Evolutionary conservation across 192 early-diverging fungal genomes (phyloP), one percentile per base, ranked within the genome.

Genomic region (Coemansia sp.): DNA sequence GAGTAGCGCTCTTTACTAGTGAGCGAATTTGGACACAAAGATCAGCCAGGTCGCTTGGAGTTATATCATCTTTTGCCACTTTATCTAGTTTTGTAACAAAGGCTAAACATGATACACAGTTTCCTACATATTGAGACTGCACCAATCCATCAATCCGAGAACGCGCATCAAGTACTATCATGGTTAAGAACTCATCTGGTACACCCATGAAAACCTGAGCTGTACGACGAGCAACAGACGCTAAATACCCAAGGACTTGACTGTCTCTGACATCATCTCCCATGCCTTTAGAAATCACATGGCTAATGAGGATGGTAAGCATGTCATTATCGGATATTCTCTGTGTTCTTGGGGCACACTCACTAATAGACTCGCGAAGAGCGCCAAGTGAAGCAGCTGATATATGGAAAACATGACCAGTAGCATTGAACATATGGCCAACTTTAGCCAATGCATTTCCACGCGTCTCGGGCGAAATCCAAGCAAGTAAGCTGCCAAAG

Each of bases 271-370:
- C 22, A 27, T 22, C 12, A 19, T 57, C 52, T 17, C 45, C 0
- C 14, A 48, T 48, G 22, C 21, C 60, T 2, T 24, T 58, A 23
- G 38, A 37, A 8, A 37, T 48, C 8, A 38, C 52, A 51, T 61
- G 45, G 47, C 47, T 58, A 4, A 69, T 29, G 17, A 70, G 21
- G 0, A 56, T 41, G 17, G 68, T 64, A 35, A 70, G 35, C 5
- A 70, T 53, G 43, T 70, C 68, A 23, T 70, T 70, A 29, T 70
- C 62, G 5, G 68, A 60, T 2, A 70, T 24, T 2, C 27, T 48
- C 38, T 45, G 22, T 10, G 27, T 12, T 15, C 2, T 2, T 5
- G 17, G 1, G 3, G 8, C 15, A 24, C 51, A 2, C 0, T 29
- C 17, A 4, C 14, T 7, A 5, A 59, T 25, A 9, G 15, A 4